Evolutionary conservation across 805 yeast species (phyloP), one percentile per base, ranked within the genome.

Genomic region (Ogataea wickerhamii): DNA sequence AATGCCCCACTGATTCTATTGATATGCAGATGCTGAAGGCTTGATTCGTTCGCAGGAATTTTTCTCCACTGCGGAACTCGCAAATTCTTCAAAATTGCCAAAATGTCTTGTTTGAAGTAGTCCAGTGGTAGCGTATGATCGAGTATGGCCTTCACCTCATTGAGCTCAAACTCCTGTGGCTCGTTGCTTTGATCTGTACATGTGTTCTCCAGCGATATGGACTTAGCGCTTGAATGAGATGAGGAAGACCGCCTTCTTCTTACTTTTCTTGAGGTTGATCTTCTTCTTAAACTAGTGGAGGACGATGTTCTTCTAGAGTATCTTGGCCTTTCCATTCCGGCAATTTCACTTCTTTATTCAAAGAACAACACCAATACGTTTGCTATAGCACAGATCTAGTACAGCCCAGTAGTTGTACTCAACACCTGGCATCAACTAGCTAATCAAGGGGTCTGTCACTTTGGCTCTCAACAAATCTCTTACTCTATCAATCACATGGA

Each of bases 1-100:
- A 93, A 71, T 0, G 98, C 98, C 16, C 98, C 98, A 25, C 86
- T 76, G 34, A 93, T 87, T 47, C 96, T 73, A 28, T 64, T 68
- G 16, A 89, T 60, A 17, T 62, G 67, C 27, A 91, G 60, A 26
- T 66, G 61, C 16, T 66, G 67, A 14, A 73, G 59, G 6, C 66
- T 50, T 46, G 53, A 52, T 3, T 58, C 56, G 36, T 48, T 66
- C 46, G 47, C 33, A 18, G 51, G 48, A 21, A 80, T 71, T 44
- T 70, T 70, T 51, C 80, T 76, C 98, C 98, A 93, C 59, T 83
- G 82, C 23, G 87, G 74, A 29, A 93, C 78, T 38, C 71, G 71
- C 41, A 93, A 63, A 6, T 72, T 67, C 48, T 81, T 80, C 23
- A 82, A 58, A 25, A 86, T 67, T 2, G 80, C 73, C 22, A 87